Evolutionary conservation across 2,329 filamentous ascomycete species (phyloP).

Genomic region (Magnaporthales sp.): DNA sequence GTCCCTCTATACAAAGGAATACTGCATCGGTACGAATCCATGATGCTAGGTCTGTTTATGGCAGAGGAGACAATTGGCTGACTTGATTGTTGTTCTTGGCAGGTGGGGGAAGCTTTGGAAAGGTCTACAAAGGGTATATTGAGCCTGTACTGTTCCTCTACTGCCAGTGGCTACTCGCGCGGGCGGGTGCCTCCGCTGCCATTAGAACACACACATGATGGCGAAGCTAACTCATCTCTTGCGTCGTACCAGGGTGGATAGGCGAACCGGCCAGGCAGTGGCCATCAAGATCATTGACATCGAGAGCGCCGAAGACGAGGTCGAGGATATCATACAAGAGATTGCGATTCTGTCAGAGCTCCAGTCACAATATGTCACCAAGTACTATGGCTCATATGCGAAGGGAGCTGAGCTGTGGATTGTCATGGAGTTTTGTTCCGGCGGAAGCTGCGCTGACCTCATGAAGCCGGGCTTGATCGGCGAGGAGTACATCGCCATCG

Average conservation of each 20-base stretch:
- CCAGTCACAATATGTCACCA: constrained; percentile 91
- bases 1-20: constrained; percentile 86
- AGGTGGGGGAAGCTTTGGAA: constrained; percentile 97
- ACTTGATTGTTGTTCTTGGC: constrained; percentile 11
- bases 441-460: constrained; percentile 89
- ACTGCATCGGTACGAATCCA: constrained; percentile 62
- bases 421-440: constrained; percentile 98
- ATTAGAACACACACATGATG: background rate
- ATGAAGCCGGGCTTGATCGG: constrained; percentile 88
- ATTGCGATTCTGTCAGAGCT: constrained; percentile 95
- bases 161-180: background rate
- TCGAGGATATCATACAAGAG: constrained; percentile 98
- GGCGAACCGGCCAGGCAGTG: constrained; percentile 83
- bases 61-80: constrained; percentile 12
- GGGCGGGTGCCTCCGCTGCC: background rate
- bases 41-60: constrained; percentile 7
- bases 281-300: constrained; percentile 99
- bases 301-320: constrained; percentile 97
- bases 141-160: constrained; percentile 1
- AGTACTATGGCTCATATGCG: constrained; percentile 94
- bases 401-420: constrained; percentile 98
- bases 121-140: constrained; percentile 90
- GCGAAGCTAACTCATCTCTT: constrained; percentile 3
- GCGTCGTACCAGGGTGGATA: constrained; percentile 65
- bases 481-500: constrained; percentile 96